These are phyloP conservation scores for Erythrophleum ivorense DNA, from an alignment of 331 rosid genomes.

Conservation along the genomic window DNA sequence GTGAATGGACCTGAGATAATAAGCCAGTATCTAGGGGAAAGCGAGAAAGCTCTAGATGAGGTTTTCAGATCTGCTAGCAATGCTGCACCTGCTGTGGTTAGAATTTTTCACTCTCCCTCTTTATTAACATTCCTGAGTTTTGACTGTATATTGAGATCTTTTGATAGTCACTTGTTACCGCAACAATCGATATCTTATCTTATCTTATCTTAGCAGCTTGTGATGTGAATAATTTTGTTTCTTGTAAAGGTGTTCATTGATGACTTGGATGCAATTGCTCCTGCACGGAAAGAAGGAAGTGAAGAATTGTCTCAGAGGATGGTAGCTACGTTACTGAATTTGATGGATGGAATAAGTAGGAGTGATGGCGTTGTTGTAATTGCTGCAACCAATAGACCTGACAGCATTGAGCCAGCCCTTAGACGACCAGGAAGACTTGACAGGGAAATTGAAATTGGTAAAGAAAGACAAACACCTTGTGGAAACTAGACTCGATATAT, in stretches of 20 bases:
- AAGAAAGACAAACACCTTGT: constrained; percentile 20
- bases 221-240: neutral
- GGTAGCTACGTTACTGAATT: constrained; percentile 73
- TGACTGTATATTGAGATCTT: neutral
- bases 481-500: too few relatives aligned
- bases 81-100: constrained; percentile 90
- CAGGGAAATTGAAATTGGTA: constrained; percentile 91
- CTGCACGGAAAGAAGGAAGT: constrained; percentile 85
- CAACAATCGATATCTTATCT: too few relatives aligned
- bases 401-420: constrained; percentile 86
- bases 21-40: constrained; percentile 77
- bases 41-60: constrained; percentile 68
- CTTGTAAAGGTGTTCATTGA: constrained; percentile 74
- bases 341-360: constrained; percentile 85
- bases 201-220: too few relatives aligned
- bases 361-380: constrained; percentile 69
- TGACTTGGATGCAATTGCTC: constrained; percentile 93
- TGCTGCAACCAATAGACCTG: constrained; percentile 84
- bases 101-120: constrained; percentile 51
- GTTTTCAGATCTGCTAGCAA: constrained; percentile 68
- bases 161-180: neutral
- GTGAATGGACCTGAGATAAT: constrained; percentile 84
- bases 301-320: constrained; percentile 85
- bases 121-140: neutral
- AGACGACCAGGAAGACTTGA: constrained; percentile 92